Evolutionary conservation across 2,329 filamentous ascomycete genomes (phyloP), one percentile per base, ranked within the genome.

Genomic region (Seiridium unicorne): DNA sequence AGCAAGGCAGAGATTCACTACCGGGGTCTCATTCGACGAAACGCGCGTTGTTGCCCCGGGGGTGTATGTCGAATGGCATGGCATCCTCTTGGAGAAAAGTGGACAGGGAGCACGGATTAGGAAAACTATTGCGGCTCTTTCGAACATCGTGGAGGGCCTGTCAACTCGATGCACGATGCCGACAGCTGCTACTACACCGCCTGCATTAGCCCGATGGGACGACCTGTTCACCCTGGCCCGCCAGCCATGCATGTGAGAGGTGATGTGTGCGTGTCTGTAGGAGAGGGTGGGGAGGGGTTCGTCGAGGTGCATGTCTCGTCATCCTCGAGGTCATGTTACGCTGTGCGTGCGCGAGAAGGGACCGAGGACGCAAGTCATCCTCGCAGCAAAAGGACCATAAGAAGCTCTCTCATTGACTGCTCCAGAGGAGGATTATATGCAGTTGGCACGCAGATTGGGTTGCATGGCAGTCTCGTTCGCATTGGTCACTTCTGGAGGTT

Each of bases 41-140:
- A 42, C 38, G 38, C 38, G 38, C 38, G 13, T 51, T 35, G 49
- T 36, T 36, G 32, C 34, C 38, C n/a, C 34, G 49, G 31, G 38
- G 49, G 35, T 53, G 18, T 53, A 38, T 38, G 7, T 38, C 49
- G 34, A 53, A 34, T 53, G 34, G 49, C 34, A 53, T 53, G 18
- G 18, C 18, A 26, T 26, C 18, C 18, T 26, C 18, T 26, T 36
- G 34, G 49, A 11, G 34, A 38, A 38, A 53, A 35, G 49, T 18
- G 35, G 49, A 38, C 32, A 51, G 32, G 11, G 49, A n/a, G 5
- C 13, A n/a, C 18, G 13, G 49, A 35, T 53, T 55, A 55, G 44
- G 54, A 48, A 47, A 47, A 46, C 34, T 35, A 34, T 57, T 57
- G 54, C 54, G 54, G 54, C 54, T 57, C 54, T 57, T 46, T 47